Conservation (phyloP, 345 rosid species). For the Bruguiera gymnorhiza region DNA sequence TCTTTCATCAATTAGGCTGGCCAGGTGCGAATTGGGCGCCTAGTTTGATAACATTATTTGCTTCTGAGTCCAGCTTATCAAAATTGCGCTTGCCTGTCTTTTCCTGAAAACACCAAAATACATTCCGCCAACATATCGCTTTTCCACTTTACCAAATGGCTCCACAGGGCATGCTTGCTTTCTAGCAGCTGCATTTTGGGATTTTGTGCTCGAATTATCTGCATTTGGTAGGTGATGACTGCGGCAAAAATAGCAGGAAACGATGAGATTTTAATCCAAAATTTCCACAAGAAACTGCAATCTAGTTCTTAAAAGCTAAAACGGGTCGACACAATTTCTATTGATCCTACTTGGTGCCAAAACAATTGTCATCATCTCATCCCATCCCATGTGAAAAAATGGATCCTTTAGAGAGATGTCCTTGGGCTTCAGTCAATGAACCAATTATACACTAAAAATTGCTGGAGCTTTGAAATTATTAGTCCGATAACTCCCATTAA, state of each 20-base stretch:
- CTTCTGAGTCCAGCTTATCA: background rate
- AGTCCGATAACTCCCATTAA: background rate
- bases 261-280: background rate
- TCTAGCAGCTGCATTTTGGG: background rate
- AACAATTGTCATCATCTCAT: background rate
- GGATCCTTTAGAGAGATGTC: background rate
- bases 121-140: background rate
- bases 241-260: background rate
- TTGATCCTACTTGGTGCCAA: constrained; percentile 3
- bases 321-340: background rate
- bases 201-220: background rate
- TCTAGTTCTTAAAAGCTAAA: background rate
- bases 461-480: background rate
- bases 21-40: background rate
- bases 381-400: background rate
- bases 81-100: background rate
- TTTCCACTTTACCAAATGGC: background rate
- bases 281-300: background rate
- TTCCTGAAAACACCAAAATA: no score
- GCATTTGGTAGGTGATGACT: background rate
- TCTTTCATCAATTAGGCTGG: background rate
- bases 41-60: background rate
- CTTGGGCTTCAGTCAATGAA: background rate
- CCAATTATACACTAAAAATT: constrained; percentile 5
- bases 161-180: background rate